These are phyloP conservation scores for Pichia cephalocereana DNA, from an alignment of 805 yeast genomes.

Conservation along the genomic window DNA sequence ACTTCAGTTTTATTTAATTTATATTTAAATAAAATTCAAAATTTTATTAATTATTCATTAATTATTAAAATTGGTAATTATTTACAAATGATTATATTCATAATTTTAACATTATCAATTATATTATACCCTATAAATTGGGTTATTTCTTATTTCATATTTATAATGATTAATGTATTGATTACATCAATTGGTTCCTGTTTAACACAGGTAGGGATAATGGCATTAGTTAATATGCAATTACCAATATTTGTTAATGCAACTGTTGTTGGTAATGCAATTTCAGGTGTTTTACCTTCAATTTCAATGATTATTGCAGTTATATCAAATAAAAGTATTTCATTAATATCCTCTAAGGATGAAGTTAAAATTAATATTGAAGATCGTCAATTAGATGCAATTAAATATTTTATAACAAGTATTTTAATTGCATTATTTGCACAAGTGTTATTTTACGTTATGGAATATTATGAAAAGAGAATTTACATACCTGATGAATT, in stretches of 20 bases:
- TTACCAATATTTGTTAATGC: constrained; percentile 72
- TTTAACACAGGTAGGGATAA: constrained; percentile 78
- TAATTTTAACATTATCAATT: constrained; percentile 46
- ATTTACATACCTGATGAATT: background rate
- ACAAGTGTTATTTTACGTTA: constrained; percentile 13
- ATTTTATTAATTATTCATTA: constrained; percentile 43
- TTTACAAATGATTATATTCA: constrained; percentile 49
- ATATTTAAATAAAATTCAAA: constrained; percentile 57
- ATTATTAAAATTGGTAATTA: constrained; percentile 55
- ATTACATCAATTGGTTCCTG: constrained; percentile 69
- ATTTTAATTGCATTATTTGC: constrained; percentile 15
- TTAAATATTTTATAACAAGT: constrained; percentile 31
- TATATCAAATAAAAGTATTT: constrained; percentile 12
- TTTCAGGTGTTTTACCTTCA: constrained; percentile 90
- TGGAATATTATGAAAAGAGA: constrained; percentile 16
- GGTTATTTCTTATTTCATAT: constrained; percentile 31
- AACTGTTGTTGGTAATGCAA: constrained; percentile 89
- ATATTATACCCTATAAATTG: constrained; percentile 25
- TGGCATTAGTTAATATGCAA: constrained; percentile 74
- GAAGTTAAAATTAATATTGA: background rate
- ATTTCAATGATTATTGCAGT: constrained; percentile 53
- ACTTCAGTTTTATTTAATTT: constrained; percentile 52
- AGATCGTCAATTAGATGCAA: constrained; percentile 16
- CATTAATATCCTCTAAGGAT: background rate
- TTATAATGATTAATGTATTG: constrained; percentile 55